phyloP scores from a whole-genome alignment of 139 green algal genomes.

The Zygnema circumcarinatum region DNA sequence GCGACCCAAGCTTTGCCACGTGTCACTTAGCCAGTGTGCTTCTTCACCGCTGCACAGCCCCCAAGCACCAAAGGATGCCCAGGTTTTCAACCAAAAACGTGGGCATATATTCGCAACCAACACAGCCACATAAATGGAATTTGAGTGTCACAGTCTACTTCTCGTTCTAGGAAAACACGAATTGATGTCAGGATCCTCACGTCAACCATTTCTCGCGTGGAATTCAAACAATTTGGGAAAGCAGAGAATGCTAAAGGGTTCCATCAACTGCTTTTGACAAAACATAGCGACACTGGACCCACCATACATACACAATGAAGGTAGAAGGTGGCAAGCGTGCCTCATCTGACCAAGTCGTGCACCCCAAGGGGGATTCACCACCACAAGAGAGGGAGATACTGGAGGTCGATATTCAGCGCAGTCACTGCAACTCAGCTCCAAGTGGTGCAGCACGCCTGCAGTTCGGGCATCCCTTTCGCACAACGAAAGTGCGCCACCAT shows the following conservation, averaged over 20 bases:
- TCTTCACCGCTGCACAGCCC: conserved; percentile 32
- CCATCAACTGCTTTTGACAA: no score
- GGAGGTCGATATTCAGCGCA: conserved; percentile 63
- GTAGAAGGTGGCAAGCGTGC: not conserved
- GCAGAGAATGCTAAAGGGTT: no score
- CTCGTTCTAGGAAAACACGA: no score
- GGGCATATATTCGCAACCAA: not conserved
- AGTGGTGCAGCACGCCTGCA: conserved; percentile 7
- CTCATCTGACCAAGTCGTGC: conserved; percentile 63
- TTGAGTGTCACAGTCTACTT: not conserved
- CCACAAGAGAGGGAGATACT: conserved; percentile 71
- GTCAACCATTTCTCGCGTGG: no score
- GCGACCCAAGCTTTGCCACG: conserved; percentile 68
- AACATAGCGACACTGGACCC: no score
- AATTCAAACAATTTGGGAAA: no score
- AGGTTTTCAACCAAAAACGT: not conserved
- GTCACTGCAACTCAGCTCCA: conserved; percentile 4
- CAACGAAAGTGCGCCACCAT: conserved; percentile 44
- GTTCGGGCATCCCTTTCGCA: conserved; percentile 35
- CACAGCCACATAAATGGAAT: not conserved
- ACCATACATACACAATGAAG: no score
- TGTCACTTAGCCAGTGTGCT: conserved; percentile 36
- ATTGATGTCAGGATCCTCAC: no score
- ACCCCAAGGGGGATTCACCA: conserved; percentile 92
- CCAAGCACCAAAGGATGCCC: not conserved